These are phyloP conservation scores for Spencermartinsiella ligniputridi DNA, from an alignment of 1,139 yeast species.

Conservation along the genomic window DNA sequence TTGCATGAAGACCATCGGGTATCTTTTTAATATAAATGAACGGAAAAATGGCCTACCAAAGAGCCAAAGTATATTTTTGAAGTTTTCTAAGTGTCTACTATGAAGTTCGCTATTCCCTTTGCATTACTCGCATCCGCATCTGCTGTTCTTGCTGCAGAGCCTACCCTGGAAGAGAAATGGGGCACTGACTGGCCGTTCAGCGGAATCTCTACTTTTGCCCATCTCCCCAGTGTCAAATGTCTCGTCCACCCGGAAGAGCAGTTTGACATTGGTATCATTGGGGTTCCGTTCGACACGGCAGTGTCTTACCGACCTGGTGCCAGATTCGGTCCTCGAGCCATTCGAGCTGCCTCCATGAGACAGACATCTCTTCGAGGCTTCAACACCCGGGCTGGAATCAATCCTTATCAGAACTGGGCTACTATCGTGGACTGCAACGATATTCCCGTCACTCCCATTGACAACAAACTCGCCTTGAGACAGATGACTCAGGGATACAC, in stretches of 20 bases:
- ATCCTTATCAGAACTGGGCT: slow-evolving; percentile 58
- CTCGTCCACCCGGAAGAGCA: slow-evolving; percentile 37
- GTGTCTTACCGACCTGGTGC: slow-evolving; percentile 73
- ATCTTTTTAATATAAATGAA: neutral
- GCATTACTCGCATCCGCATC: neutral
- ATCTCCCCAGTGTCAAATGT: slow-evolving; percentile 56
- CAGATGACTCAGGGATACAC: slow-evolving; percentile 66
- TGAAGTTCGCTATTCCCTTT: neutral
- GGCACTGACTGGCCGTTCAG: slow-evolving; percentile 24
- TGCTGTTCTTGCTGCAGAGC: slow-evolving; percentile 1
- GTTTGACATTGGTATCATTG: slow-evolving; percentile 66
- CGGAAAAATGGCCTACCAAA: neutral
- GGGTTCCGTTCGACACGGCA: slow-evolving; percentile 78
- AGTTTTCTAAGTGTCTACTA: too few relatives aligned
- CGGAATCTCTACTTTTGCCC: slow-evolving; percentile 56
- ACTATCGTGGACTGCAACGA: slow-evolving; percentile 72
- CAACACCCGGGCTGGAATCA: slow-evolving; percentile 58
- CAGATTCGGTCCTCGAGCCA: slow-evolving; percentile 76
- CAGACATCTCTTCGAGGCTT: slow-evolving; percentile 26
- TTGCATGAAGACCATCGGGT: neutral
- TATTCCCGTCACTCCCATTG: slow-evolving; percentile 79
- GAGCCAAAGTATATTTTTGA: neutral
- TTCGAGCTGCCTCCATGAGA: slow-evolving; percentile 70
- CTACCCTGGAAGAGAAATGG: slow-evolving; percentile 21
- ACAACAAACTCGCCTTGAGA: slow-evolving; percentile 60